Base-by-base conservation (phyloP, 208 protist genomes). In the Crithidia brevicula region DNA sequence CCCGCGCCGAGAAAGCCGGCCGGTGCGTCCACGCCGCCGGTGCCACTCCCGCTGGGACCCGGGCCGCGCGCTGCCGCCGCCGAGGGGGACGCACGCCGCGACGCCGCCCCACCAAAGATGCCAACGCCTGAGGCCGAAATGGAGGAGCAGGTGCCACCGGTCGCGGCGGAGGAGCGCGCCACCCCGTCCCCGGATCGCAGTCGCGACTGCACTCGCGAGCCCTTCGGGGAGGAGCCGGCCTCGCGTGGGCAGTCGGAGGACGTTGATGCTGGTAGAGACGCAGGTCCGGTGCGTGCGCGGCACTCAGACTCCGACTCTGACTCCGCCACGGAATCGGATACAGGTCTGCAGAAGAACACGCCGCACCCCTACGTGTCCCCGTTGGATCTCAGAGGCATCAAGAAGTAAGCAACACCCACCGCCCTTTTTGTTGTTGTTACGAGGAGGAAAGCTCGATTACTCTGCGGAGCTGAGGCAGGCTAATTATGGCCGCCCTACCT, bases 371-470 rank as follows among this genome's bases (percentile, higher is more conserved):
- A 64, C 57, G 61, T 83, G 53, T 36, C 60, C 18, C 78, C 73
- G 13, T 60, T 83, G 31, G 78, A 83, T 33, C 63, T 82, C 28
- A 70, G 53, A 40, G 47, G 34, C 13, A 62, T 77, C 49, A 82
- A 77, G 66, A 82, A 82, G 71, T 82, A 58, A 66, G 23, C 40
- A 15, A 18, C 18, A 22, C 13, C 10, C n/a, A n/a, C n/a, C n/a
- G n/a, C n/a, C n/a, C n/a, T 51, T 51, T 51, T 51, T 28, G 9
- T 51, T 23, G 20, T 51, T 51, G 20, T 51, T 51, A n/a, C n/a
- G n/a, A n/a, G n/a, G n/a, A n/a, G n/a, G n/a, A n/a, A n/a, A n/a
- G n/a, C n/a, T n/a, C n/a, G n/a, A n/a, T n/a, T n/a, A n/a, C n/a
- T n/a, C n/a, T n/a, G n/a, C n/a, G n/a, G n/a, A n/a, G n/a, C n/a